phyloP scores from a whole-genome alignment of 257 asterid species.

The Datura wrightii region DNA sequence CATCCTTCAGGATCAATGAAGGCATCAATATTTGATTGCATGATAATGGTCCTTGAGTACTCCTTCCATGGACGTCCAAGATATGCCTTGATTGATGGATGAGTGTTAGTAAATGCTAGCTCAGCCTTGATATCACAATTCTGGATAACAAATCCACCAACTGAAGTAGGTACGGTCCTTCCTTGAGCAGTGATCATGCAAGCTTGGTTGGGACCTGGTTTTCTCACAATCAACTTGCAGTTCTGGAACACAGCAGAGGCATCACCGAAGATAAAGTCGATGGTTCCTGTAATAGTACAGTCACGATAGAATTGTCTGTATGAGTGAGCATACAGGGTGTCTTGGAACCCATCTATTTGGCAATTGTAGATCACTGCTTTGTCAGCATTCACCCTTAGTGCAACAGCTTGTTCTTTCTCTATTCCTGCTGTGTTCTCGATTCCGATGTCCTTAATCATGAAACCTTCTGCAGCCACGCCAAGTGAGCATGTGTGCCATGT shows the following conservation, averaged over 20 bases:
- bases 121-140: constrained; percentile 47
- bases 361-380: constrained; percentile 52
- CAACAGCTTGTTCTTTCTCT: constrained; percentile 61
- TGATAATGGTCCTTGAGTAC: constrained; percentile 38
- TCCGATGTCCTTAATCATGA: constrained; percentile 56
- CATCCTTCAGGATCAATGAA: constrained; percentile 54
- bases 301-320: constrained; percentile 60
- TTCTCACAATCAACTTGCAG: constrained; percentile 57
- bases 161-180: constrained; percentile 37
- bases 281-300: constrained; percentile 64
- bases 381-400: constrained; percentile 60
- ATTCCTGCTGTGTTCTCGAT: constrained; percentile 73
- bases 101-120: constrained; percentile 8
- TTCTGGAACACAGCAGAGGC: constrained; percentile 55
- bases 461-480: constrained; percentile 37
- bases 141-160: constrained; percentile 48
- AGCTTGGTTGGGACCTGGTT: constrained; percentile 44
- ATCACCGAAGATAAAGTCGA: constrained; percentile 67
- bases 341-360: constrained; percentile 58
- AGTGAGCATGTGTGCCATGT: background rate
- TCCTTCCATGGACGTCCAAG: constrained; percentile 70
- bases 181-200: constrained; percentile 73
- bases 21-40: constrained; percentile 44
- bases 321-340: constrained; percentile 61
- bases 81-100: constrained; percentile 30